These are phyloP conservation scores for Apophysomyces elegans DNA, from an alignment of 371 early-diverging fungal genomes.

Conservation along the genomic window DNA sequence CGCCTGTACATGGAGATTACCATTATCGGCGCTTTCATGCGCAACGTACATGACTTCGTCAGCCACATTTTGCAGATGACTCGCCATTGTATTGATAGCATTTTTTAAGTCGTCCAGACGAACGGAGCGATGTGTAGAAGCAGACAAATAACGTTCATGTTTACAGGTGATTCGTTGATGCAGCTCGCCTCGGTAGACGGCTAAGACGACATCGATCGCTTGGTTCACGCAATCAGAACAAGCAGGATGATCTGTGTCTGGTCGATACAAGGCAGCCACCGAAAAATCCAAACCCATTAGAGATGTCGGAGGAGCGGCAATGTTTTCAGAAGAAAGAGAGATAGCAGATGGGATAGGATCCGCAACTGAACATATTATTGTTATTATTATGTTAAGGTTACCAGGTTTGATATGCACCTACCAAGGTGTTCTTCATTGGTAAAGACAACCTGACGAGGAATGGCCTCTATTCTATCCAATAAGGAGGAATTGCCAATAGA, in stretches of 20 bases:
- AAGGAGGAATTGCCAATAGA: slow-evolving; percentile 21
- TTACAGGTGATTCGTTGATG: slow-evolving; percentile 52
- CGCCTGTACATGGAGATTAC: slow-evolving; percentile 66
- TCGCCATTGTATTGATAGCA: slow-evolving; percentile 72
- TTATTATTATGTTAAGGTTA: too few relatives aligned
- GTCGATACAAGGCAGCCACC: slow-evolving; percentile 7
- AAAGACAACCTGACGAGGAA: slow-evolving; percentile 17
- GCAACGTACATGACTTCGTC: slow-evolving; percentile 62
- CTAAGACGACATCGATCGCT: slow-evolving; percentile 52
- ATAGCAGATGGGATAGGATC: slow-evolving; percentile 17
- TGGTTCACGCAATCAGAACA: slow-evolving; percentile 49
- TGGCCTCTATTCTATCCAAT: slow-evolving; percentile 25
- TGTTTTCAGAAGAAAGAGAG: slow-evolving; percentile 17
- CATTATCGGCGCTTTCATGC: slow-evolving; percentile 66
- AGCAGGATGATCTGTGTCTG: slow-evolving; percentile 15
- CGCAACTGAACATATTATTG: neutral
- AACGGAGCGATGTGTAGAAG: slow-evolving; percentile 23
- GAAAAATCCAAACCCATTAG: neutral
- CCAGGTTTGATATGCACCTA: slow-evolving; percentile 4
- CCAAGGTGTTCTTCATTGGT: slow-evolving; percentile 17
- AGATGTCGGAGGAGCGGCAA: slow-evolving; percentile 15
- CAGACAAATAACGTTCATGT: slow-evolving; percentile 25
- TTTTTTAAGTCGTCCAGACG: slow-evolving; percentile 47
- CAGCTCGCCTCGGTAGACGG: slow-evolving; percentile 55
- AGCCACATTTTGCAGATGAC: slow-evolving; percentile 58